Conservation (phyloP, 805 yeast genomes). For the Saturnispora gosingensis region DNA sequence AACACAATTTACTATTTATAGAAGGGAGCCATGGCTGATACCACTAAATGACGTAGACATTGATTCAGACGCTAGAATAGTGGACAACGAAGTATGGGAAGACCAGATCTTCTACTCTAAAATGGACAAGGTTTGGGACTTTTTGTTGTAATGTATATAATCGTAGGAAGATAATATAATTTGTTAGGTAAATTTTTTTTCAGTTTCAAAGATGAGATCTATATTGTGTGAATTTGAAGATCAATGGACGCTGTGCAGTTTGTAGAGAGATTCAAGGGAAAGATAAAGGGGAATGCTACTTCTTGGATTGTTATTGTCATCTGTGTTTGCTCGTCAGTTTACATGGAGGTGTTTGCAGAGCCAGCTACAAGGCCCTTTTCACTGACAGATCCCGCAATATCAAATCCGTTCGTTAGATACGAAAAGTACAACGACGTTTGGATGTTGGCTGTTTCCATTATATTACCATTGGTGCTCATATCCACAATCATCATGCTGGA, state of each 20-base stretch:
- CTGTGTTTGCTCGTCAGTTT: slow-evolving; percentile 3
- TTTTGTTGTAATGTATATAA: slow-evolving; percentile 4
- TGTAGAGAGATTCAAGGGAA: slow-evolving; percentile 3
- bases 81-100: slow-evolving; percentile 44
- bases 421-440: slow-evolving; percentile 29
- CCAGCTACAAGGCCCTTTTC: slow-evolving; percentile 41
- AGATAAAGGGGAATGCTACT: slow-evolving; percentile 4
- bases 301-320: slow-evolving; percentile 6
- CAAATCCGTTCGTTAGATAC: slow-evolving; percentile 37
- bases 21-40: slow-evolving; percentile 37
- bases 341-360: slow-evolving; percentile 20
- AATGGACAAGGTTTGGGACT: slow-evolving; percentile 14
- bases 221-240: neutral
- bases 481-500: slow-evolving; percentile 15
- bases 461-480: slow-evolving; percentile 30
- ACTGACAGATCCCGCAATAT: slow-evolving; percentile 33
- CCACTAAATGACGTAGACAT: slow-evolving; percentile 50
- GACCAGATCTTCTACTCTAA: slow-evolving; percentile 25
- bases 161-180: neutral
- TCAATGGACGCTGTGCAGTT: slow-evolving; percentile 3
- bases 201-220: neutral
- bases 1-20: slow-evolving; percentile 40
- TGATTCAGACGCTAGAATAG: slow-evolving; percentile 14
- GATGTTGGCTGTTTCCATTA: slow-evolving; percentile 28
- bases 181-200: neutral